phyloP scores from a whole-genome alignment of 1,284 basidiomycete genomes.

The Microstroma glucosiphilum region DNA sequence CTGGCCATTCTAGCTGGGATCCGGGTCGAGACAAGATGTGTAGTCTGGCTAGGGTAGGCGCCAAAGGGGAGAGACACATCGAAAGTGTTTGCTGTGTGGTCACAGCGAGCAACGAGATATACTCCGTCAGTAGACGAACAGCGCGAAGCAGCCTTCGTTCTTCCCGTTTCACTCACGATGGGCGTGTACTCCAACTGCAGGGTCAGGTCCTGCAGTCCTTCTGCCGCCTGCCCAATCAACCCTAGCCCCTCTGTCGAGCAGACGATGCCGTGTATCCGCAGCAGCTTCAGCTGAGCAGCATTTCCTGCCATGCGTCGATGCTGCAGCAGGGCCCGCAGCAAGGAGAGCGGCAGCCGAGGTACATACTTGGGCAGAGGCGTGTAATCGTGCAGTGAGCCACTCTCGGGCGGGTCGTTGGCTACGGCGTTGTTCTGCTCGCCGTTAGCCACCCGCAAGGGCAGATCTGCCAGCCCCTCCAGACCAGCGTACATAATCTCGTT shows the following conservation, averaged over 20 bases:
- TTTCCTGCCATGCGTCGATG: background rate
- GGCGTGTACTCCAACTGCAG: background rate
- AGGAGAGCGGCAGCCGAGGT: background rate
- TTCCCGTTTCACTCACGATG: too few relatives aligned
- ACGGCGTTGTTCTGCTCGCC: too few relatives aligned
- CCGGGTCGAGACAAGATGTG: background rate
- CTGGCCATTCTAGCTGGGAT: background rate
- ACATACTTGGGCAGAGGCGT: background rate
- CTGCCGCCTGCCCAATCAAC: background rate
- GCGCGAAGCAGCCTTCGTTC: too few relatives aligned
- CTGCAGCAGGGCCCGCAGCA: background rate
- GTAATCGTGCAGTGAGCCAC: too few relatives aligned
- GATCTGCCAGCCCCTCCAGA: too few relatives aligned
- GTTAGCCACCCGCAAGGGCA: too few relatives aligned
- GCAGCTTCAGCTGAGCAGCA: background rate
- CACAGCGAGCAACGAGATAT: too few relatives aligned
- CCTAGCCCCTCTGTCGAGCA: background rate
- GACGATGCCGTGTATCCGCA: background rate
- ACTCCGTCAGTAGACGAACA: too few relatives aligned
- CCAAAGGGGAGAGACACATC: background rate
- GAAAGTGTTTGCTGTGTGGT: too few relatives aligned
- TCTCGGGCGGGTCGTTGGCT: too few relatives aligned
- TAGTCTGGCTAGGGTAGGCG: background rate
- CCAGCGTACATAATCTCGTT: background rate
- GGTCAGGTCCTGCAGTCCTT: background rate